A percentile compares a stretch with the other conserved stretches of the same genome.
Conservation (phyloP, 805 yeast genomes). For the Lipomyces starkeyi region DNA sequence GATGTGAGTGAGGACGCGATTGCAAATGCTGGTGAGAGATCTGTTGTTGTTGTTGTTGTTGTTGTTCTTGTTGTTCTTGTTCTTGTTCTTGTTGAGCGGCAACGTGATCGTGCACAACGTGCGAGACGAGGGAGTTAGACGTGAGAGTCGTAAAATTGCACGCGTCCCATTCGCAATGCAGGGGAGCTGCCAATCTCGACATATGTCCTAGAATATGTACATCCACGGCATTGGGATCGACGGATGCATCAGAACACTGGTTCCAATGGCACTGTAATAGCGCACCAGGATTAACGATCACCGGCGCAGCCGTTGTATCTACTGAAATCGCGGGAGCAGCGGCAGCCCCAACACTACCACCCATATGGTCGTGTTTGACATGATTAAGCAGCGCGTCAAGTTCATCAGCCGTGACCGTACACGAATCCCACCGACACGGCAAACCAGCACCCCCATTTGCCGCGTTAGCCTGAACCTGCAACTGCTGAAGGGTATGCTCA, state of each 20-base stretch:
- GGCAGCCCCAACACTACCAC: neutral
- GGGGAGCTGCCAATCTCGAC: conserved; percentile 23
- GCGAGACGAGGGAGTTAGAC: conserved; percentile 61
- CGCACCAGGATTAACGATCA: neutral
- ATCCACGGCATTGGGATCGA: conserved; percentile 28
- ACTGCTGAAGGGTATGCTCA: neutral
- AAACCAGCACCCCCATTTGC: conserved; percentile 2
- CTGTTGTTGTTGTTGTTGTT: neutral
- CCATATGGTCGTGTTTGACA: conserved; percentile 40
- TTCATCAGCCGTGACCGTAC: conserved; percentile 44
- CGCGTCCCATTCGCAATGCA: conserved; percentile 75
- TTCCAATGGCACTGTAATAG: conserved; percentile 38
- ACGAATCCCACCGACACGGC: conserved; percentile 51
- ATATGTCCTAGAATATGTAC: conserved; percentile 29
- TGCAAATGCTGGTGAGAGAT: neutral
- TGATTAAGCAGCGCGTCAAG: conserved; percentile 43
- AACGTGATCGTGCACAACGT: conserved; percentile 59
- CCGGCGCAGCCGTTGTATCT: neutral
- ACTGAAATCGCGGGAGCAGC: neutral
- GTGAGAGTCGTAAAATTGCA: conserved; percentile 66
- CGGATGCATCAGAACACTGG: conserved; percentile 29
- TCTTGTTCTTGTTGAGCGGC: conserved; percentile 5
- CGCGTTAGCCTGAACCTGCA: neutral
- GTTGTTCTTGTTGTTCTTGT: neutral
- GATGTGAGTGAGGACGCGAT: neutral